Conservation (phyloP, 2,329 filamentous ascomycete genomes). For the Ustulina deusta region DNA sequence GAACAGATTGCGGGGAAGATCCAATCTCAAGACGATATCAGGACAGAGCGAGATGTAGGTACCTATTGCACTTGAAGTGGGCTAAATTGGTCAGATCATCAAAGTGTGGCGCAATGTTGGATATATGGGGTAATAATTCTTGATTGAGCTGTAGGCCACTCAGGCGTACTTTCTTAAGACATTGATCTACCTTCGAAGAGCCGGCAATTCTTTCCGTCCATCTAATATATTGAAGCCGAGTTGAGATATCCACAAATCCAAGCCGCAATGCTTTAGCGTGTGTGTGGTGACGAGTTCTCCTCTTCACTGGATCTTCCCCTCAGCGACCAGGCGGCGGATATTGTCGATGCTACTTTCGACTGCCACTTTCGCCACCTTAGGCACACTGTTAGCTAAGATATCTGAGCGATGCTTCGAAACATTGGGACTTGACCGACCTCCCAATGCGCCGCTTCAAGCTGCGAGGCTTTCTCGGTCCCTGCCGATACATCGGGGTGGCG, state of each 20-base stretch:
- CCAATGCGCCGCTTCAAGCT: constrained; percentile 46
- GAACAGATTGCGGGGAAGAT: constrained; percentile 32
- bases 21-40: constrained; percentile 10
- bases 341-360: constrained; percentile 51
- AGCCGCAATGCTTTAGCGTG: not conserved
- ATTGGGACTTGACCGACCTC: constrained; percentile 38
- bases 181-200: constrained; percentile 2
- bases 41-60: not conserved
- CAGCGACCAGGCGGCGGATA: constrained; percentile 47
- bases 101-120: not conserved
- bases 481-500: constrained; percentile 47
- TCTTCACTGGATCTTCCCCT: constrained; percentile 44
- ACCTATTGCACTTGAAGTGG: not conserved
- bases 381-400: constrained; percentile 14
- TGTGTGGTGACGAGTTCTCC: not conserved
- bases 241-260: constrained; percentile 2
- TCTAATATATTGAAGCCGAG: not conserved
- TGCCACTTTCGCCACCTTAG: constrained; percentile 48
- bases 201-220: not conserved
- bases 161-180: constrained; percentile 12
- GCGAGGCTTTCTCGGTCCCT: constrained; percentile 46
- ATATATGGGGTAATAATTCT: constrained; percentile 8
- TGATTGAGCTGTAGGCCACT: constrained; percentile 25
- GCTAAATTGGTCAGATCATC: not conserved
- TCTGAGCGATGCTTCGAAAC: not conserved